Evolutionary conservation across 2,329 filamentous ascomycete genomes (phyloP), one percentile per base, ranked within the genome.

Genomic region (Aureobasidium sp.): DNA sequence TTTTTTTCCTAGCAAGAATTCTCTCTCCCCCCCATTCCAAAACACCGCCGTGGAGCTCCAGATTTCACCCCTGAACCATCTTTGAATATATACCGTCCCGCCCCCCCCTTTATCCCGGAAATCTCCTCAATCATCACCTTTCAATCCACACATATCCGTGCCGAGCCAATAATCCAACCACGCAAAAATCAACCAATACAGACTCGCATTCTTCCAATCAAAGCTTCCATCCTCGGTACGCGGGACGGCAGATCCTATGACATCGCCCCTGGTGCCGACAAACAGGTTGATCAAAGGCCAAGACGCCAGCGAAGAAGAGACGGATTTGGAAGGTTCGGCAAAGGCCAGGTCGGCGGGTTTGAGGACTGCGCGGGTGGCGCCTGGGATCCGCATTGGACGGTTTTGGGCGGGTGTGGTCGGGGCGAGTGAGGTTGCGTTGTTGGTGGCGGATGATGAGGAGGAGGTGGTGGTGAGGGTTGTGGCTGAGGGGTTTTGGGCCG

Each of bases 231-330:
- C 74, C 50, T 89, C 85, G 50, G 78, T 84, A 37, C 85, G 77
- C 6, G 88, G 88, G 34, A 91, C 81, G 64, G 85, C 79, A 63
- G 82, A 83, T 5, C 87, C 87, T 62, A 91, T 90, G 68, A 90
- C 81, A 61, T 76, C 70, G 6, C 73, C 70, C 6, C 69, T 69
- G 7, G 67, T 68, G 6, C 73, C 72, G 42, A 76, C 62, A 30
- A 74, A 66, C 64, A 68, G 3, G 65, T 67, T 35, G 70, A 58
- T 12, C 6, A 58, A 3, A 4, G 56, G 54, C 21, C 52, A 40
- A 6, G 54, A 51, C 2, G 56, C 54, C 35, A 58, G 59, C 52
- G 24, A 58, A 47, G 65, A 63, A 63, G 35, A 63, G 10, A 62
- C 60, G 51, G 61, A 62, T 14, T 65, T 60, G 58, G 72, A 71